Evolutionary conservation across 164 flowering plant species (phyloP).

Genomic region (Vitis amurensis): DNA sequence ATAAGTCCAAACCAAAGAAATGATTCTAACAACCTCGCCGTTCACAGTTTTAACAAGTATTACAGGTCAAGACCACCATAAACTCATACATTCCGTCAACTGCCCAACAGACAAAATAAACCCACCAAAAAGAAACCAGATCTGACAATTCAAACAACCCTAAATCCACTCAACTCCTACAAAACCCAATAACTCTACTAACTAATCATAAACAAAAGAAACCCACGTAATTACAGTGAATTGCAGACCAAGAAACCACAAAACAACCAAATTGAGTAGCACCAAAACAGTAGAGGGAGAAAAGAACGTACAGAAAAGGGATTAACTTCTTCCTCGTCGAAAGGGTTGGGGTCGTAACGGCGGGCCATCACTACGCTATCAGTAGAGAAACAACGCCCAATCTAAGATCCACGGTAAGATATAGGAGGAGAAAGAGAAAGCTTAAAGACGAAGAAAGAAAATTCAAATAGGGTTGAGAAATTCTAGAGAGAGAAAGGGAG

Average conservation of each 20-base stretch:
- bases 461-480: background rate
- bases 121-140: too few relatives aligned
- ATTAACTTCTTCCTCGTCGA: conserved; percentile 78
- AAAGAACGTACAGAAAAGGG: conserved; percentile 72
- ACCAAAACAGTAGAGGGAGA: background rate
- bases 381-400: background rate
- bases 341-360: conserved; percentile 74
- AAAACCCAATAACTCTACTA: too few relatives aligned
- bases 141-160: too few relatives aligned
- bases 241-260: background rate
- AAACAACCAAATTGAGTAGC: background rate
- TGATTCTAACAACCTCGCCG: too few relatives aligned
- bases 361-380: conserved; percentile 50
- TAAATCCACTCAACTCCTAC: too few relatives aligned
- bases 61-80: too few relatives aligned
- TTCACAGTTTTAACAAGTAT: too few relatives aligned
- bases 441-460: conserved; percentile 2
- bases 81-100: too few relatives aligned
- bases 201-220: too few relatives aligned
- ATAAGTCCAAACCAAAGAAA: too few relatives aligned
- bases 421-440: conserved; percentile 7
- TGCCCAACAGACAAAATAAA: too few relatives aligned
- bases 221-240: too few relatives aligned
- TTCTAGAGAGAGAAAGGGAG: conserved; percentile 6
- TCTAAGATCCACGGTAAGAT: conserved; percentile 6